Evolutionary conservation across 345 rosid genomes (phyloP), one percentile per base, ranked within the genome.

Genomic region (Ricinus communis): DNA sequence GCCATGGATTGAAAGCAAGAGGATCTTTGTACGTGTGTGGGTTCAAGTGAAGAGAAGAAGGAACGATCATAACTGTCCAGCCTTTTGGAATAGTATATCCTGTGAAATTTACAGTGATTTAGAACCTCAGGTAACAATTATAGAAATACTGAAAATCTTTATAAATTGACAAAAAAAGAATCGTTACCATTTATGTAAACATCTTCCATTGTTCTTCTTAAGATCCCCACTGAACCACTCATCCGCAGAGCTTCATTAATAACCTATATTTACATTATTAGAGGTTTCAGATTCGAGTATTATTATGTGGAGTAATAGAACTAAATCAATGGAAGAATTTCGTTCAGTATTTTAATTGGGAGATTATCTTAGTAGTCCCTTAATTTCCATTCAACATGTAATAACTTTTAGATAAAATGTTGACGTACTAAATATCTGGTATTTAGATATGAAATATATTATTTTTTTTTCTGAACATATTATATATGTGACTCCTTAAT

Each of bases 51-150:
- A 72, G 31, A 22, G 74, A 73, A 21, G 74, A 49, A 30, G 79
- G 74, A 64, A 50, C 68, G 6, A 75, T 50, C 53, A 63, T 51
- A 22, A 75, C 51, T 0, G 77, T 65, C 80, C 79, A 75, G 0
- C 79, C 82, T 75, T 75, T 57, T n/a, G 82, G 82, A 72, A 79
- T 75, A n/a, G 59, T 69, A 65, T 79, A 79, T 58, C 76, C 77
- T 79, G 71, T 8, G 30, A 28, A 58, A 54, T 54, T 47, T 5
- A 19, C 24, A 49, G 6, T 56, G 41, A 12, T 47, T 55, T 40
- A 1, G 12, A 30, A 13, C 21, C 24, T 67, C 0, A 9, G 3
- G 3, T 10, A 27, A 27, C 38, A 33, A 33, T 13, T 4, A 43
- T 19, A 3, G 60, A 12, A 31, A 36, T 27, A 5, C 18, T 28